Conservation (phyloP, 441 rosid species). For the Bruguiera hainesii region DNA sequence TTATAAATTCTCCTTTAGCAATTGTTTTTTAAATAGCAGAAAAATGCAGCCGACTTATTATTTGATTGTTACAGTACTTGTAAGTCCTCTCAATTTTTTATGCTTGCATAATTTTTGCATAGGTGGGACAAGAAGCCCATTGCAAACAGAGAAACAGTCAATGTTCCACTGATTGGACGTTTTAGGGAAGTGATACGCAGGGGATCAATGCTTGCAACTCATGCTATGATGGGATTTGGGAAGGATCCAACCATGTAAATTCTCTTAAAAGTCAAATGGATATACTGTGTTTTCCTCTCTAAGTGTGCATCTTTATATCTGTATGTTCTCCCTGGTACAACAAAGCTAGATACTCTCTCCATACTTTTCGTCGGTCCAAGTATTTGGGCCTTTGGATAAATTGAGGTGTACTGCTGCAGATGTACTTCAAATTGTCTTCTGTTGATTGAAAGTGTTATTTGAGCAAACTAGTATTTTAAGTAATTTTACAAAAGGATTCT, state of each 20-base stretch:
- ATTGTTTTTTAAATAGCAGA: not conserved
- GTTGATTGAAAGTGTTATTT: no score
- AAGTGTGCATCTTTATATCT: not conserved
- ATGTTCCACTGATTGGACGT: slow-evolving; percentile 51
- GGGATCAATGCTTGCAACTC: slow-evolving; percentile 84
- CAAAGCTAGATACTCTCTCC: not conserved
- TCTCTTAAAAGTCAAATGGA: not conserved
- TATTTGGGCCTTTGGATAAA: no score
- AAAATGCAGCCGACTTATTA: not conserved
- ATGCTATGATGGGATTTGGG: slow-evolving; percentile 88
- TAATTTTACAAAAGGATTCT: no score
- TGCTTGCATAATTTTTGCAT: slow-evolving; percentile 14
- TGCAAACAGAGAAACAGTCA: slow-evolving; percentile 53
- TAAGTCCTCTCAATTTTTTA: not conserved
- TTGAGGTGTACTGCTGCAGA: no score
- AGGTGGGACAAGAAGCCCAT: slow-evolving; percentile 95
- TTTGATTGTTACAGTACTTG: not conserved
- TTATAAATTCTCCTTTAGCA: no score
- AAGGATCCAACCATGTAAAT: slow-evolving; percentile 51
- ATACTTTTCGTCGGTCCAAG: no score
- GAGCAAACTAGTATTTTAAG: no score
- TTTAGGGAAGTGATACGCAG: slow-evolving; percentile 54
- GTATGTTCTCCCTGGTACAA: not conserved
- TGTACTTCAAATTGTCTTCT: no score
- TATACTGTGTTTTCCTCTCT: not conserved